Evolutionary conservation across 305 asterid species (phyloP).

Genomic region (Fraxinus paxiana): DNA sequence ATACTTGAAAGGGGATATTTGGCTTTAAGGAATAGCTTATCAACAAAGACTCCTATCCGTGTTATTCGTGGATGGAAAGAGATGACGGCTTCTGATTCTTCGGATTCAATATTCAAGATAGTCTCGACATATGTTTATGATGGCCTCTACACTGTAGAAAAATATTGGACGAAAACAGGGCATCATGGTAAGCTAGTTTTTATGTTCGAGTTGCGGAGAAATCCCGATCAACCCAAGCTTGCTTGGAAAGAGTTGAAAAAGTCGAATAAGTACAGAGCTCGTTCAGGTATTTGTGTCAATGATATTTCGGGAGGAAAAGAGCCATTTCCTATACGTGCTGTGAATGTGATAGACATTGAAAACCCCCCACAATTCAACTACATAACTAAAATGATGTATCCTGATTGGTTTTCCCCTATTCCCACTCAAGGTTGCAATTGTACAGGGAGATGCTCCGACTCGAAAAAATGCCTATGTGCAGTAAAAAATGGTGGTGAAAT

Average conservation of each 20-base stretch:
- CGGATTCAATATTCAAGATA: slow-evolving; percentile 44
- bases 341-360: slow-evolving; percentile 50
- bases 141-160: slow-evolving; percentile 69
- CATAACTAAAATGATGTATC: slow-evolving; percentile 57
- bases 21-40: slow-evolving; percentile 63
- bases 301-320: slow-evolving; percentile 74
- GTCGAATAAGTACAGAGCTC: slow-evolving; percentile 42
- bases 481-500: slow-evolving; percentile 70
- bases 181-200: slow-evolving; percentile 63
- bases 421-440: slow-evolving; percentile 74
- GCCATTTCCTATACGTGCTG: slow-evolving; percentile 50
- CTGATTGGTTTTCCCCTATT: slow-evolving; percentile 43
- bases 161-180: slow-evolving; percentile 51
- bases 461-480: slow-evolving; percentile 61
- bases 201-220: slow-evolving; percentile 68
- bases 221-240: slow-evolving; percentile 75
- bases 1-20: slow-evolving; percentile 82
- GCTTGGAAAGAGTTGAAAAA: slow-evolving; percentile 72
- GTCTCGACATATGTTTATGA: slow-evolving; percentile 70
- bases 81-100: slow-evolving; percentile 45
- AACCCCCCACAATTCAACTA: slow-evolving; percentile 63
- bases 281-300: slow-evolving; percentile 54
- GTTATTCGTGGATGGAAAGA: slow-evolving; percentile 73
- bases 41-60: slow-evolving; percentile 62
- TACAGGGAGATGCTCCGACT: slow-evolving; percentile 53